Percentiles rank a stretch among this genome's conserved stretches.
Conservation (phyloP, 495 filamentous ascomycete species). For the Podospora comata region DNA sequence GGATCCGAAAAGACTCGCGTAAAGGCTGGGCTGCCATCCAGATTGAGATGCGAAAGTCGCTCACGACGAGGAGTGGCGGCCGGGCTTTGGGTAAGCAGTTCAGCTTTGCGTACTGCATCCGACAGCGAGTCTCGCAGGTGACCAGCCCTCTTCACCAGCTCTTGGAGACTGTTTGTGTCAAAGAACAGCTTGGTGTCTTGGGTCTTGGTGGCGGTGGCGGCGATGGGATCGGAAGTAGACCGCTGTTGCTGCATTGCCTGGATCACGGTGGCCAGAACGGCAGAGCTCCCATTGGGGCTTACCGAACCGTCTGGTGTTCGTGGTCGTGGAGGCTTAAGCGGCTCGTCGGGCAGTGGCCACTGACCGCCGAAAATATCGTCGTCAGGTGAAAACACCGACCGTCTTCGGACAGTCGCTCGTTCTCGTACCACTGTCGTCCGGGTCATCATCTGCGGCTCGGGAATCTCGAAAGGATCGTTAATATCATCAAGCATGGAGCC, state of each 20-base stretch:
- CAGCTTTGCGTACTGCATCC: slow-evolving; percentile 74
- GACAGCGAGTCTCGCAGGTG: slow-evolving; percentile 69
- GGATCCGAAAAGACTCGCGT: slow-evolving; percentile 63
- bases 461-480: slow-evolving; percentile 35
- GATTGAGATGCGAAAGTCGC: slow-evolving; percentile 28
- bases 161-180: slow-evolving; percentile 82
- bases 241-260: slow-evolving; percentile 74
- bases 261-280: slow-evolving; percentile 69
- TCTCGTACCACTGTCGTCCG: slow-evolving; percentile 44
- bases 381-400: slow-evolving; percentile 59
- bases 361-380: slow-evolving; percentile 61
- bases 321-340: slow-evolving; percentile 30
- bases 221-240: slow-evolving; percentile 45
- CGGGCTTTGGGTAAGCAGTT: slow-evolving; percentile 65
- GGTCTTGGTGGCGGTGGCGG: slow-evolving; percentile 36
- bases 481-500: slow-evolving; percentile 33
- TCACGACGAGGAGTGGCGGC: slow-evolving; percentile 46
- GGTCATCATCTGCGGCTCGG: slow-evolving; percentile 40
- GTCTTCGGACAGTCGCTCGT: slow-evolving; percentile 42
- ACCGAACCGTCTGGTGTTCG: slow-evolving; percentile 38
- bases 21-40: slow-evolving; percentile 58
- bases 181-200: slow-evolving; percentile 79
- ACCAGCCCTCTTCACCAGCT: slow-evolving; percentile 80
- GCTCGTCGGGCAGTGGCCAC: slow-evolving; percentile 40
- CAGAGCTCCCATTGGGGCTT: slow-evolving; percentile 44